Conservation (phyloP, 495 filamentous ascomycete genomes). For the Emericellopsis terricola region DNA sequence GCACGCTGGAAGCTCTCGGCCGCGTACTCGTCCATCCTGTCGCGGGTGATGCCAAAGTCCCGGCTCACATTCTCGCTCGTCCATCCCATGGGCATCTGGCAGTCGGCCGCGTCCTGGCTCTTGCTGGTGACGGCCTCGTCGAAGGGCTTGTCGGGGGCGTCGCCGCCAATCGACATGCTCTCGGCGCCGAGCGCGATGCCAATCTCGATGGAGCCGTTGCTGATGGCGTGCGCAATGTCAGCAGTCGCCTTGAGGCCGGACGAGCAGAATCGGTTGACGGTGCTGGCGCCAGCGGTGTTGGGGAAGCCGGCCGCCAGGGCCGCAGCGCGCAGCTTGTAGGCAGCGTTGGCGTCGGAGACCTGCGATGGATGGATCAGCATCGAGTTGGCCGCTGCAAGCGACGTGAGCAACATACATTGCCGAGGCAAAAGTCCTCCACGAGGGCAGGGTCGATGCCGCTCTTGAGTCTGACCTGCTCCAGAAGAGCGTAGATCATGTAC, state of each 20-base stretch:
- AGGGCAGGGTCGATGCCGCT: constrained; percentile 66
- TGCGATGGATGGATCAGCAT: constrained; percentile 12
- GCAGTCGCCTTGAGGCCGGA: constrained; percentile 90
- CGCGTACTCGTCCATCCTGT: constrained; percentile 68
- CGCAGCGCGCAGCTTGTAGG: constrained; percentile 80
- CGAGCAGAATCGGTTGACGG: constrained; percentile 90
- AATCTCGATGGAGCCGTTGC: constrained; percentile 59
- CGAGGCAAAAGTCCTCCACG: constrained; percentile 82
- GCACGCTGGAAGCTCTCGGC: constrained; percentile 75
- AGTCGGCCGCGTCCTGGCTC: constrained; percentile 62
- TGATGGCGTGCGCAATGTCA: constrained; percentile 84
- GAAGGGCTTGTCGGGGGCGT: constrained; percentile 52
- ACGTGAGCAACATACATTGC: constrained; percentile 52
- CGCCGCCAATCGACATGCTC: constrained; percentile 58
- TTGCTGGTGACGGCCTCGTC: constrained; percentile 55
- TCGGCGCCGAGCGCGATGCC: constrained; percentile 83
- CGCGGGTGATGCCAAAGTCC: constrained; percentile 71
- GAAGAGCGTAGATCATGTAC: constrained; percentile 57
- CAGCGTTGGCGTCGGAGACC: constrained; percentile 73
- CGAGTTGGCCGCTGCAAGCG: too few relatives aligned
- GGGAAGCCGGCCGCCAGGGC: constrained; percentile 86
- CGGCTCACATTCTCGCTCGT: constrained; percentile 90
- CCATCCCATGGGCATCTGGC: constrained; percentile 93
- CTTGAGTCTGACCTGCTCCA: constrained; percentile 56
- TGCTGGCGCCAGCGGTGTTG: constrained; percentile 63